Percentiles rank a stretch among this genome's conserved stretches.
phyloP scores from a whole-genome alignment of 1,284 basidiomycete genomes.

The Fomitopsis palustris region DNA sequence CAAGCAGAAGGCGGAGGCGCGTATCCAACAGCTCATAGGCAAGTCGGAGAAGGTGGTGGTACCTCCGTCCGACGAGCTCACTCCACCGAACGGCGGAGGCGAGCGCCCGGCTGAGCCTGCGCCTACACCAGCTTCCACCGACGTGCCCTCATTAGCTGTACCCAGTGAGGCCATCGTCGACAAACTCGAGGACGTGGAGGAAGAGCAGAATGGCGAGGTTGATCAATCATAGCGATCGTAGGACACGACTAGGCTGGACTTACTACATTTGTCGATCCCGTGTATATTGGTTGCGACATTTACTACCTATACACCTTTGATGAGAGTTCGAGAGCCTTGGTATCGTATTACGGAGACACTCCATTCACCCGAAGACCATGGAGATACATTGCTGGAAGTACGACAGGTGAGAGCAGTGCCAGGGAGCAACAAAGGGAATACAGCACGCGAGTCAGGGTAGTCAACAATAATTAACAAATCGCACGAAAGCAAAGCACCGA shows the following conservation, averaged over 20 bases:
- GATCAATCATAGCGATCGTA: conserved; percentile 17
- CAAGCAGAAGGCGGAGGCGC: conserved; percentile 75
- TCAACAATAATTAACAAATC: conserved; percentile 26
- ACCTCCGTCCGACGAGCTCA: conserved; percentile 29
- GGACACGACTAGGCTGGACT: conserved; percentile 12
- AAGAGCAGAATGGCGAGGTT: conserved; percentile 30
- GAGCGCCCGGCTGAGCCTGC: conserved; percentile 49
- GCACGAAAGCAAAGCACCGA: conserved; percentile 19
- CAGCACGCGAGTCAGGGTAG: conserved; percentile 19
- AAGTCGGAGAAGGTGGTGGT: conserved; percentile 43
- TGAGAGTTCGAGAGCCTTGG: neutral
- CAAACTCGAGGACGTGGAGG: conserved; percentile 45
- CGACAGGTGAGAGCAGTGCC: conserved; percentile 14
- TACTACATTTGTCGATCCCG: conserved; percentile 14
- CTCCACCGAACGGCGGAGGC: conserved; percentile 41
- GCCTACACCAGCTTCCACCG: conserved; percentile 37
- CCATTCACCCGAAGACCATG: conserved; percentile 1
- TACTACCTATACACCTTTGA: conserved; percentile 13
- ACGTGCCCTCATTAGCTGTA: conserved; percentile 26
- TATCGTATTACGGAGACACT: neutral
- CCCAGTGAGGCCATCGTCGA: conserved; percentile 43
- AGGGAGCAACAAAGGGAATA: conserved; percentile 19
- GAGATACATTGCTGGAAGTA: conserved; percentile 21
- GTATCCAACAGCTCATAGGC: conserved; percentile 65
- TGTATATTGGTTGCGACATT: conserved; percentile 16